phyloP scores from a whole-genome alignment of 2,329 filamentous ascomycete genomes.

The Pezicula neosporulosa region DNA sequence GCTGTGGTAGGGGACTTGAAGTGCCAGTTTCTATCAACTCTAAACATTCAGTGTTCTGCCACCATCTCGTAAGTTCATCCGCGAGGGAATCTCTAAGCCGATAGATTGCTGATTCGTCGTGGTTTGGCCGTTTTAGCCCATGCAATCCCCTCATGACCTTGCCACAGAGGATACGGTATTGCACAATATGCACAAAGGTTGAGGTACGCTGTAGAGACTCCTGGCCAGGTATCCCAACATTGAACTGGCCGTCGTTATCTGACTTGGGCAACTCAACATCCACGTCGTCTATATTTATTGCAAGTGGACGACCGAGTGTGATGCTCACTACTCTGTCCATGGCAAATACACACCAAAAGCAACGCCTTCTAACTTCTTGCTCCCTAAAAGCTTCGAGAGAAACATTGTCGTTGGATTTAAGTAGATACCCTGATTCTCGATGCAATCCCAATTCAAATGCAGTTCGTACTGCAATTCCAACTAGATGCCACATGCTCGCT shows the following conservation, averaged over 20 bases:
- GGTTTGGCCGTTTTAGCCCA: slow-evolving; percentile 19
- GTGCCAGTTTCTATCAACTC: slow-evolving; percentile 19
- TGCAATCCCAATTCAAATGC: slow-evolving; percentile 67
- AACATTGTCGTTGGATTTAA: slow-evolving; percentile 38
- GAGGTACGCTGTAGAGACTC: slow-evolving; percentile 13
- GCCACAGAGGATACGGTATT: slow-evolving; percentile 37
- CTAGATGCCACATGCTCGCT: slow-evolving; percentile 45
- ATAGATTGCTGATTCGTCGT: neutral
- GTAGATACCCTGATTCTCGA: slow-evolving; percentile 41
- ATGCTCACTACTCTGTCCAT: slow-evolving; percentile 35
- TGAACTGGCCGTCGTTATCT: slow-evolving; percentile 6
- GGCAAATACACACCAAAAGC: slow-evolving; percentile 40
- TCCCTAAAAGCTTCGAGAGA: slow-evolving; percentile 23
- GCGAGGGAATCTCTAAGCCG: slow-evolving; percentile 21
- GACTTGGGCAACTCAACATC: slow-evolving; percentile 34
- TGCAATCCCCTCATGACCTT: slow-evolving; percentile 34
- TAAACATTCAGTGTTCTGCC: slow-evolving; percentile 22
- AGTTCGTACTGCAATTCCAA: slow-evolving; percentile 63
- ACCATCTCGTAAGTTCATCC: slow-evolving; percentile 30
- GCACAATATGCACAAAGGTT: slow-evolving; percentile 36
- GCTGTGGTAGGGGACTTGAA: slow-evolving; percentile 4
- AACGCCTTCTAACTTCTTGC: slow-evolving; percentile 33
- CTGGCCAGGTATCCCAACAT: slow-evolving; percentile 6
- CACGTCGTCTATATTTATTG: slow-evolving; percentile 37
- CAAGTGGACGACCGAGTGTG: slow-evolving; percentile 36